Conservation (phyloP, 2,329 filamentous ascomycete species). For the Dryadomyces quercivorus region DNA sequence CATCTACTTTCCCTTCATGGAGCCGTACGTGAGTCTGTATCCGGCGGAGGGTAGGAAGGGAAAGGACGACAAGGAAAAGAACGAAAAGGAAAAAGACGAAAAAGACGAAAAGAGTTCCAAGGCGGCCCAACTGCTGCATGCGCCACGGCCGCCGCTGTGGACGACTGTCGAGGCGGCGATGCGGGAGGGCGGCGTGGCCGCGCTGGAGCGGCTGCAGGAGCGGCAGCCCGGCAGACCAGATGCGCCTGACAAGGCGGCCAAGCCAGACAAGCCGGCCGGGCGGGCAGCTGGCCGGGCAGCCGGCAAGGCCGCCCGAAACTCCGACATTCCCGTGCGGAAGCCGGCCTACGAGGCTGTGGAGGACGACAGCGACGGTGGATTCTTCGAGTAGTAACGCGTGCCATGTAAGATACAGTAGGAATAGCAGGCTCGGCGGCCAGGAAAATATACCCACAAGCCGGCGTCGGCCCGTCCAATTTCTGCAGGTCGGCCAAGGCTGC, state of each 20-base stretch:
- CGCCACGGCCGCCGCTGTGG: constrained; percentile 52
- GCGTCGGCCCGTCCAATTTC: too few relatives aligned
- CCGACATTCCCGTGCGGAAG: too few relatives aligned
- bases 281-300: constrained; percentile 10
- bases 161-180: constrained; percentile 51
- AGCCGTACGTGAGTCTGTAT: constrained; percentile 57
- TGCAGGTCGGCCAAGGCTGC: too few relatives aligned
- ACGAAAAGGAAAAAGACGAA: neutral
- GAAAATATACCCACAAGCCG: too few relatives aligned
- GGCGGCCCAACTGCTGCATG: constrained; percentile 29
- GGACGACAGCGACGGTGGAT: constrained; percentile 23
- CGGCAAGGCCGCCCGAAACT: too few relatives aligned
- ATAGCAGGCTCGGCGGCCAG: too few relatives aligned
- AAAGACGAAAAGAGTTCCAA: constrained; percentile 22
- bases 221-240: constrained; percentile 20
- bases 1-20: constrained; percentile 56
- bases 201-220: constrained; percentile 43
- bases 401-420: too few relatives aligned
- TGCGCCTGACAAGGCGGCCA: neutral
- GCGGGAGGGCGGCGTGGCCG: constrained; percentile 40
- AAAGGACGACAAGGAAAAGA: neutral
- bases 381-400: constrained; percentile 35
- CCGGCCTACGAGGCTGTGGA: neutral
- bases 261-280: neutral
- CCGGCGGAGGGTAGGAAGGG: constrained; percentile 18